These are phyloP conservation scores for Eucalyptus polyanthemos DNA, from an alignment of 345 rosid genomes.

Conservation along the genomic window DNA sequence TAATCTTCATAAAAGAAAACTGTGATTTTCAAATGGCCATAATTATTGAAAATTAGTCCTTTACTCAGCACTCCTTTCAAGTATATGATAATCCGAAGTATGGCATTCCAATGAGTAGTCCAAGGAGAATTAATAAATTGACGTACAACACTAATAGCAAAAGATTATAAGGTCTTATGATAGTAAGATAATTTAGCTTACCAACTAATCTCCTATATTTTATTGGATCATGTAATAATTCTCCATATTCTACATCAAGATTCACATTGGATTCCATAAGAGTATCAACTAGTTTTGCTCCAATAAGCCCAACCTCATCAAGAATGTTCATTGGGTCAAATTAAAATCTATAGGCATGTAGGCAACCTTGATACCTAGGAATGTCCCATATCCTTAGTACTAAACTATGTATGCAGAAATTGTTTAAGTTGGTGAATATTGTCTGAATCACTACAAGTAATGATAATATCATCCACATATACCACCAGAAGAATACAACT, in stretches of 20 bases:
- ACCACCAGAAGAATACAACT: too few species aligned
- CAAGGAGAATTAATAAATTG: background rate
- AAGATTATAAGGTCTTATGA: background rate
- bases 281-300: background rate
- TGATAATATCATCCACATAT: too few species aligned
- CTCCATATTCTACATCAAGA: background rate
- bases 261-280: too few species aligned
- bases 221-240: background rate
- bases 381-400: background rate
- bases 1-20: too few species aligned
- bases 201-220: background rate
- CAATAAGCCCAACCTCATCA: background rate
- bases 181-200: background rate
- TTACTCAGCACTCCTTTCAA: background rate
- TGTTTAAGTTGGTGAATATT: background rate
- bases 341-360: background rate
- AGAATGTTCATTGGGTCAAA: background rate
- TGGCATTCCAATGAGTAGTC: background rate
- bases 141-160: background rate
- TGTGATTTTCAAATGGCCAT: background rate
- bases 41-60: too few species aligned
- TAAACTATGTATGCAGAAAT: background rate
- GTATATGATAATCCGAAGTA: accelerated
- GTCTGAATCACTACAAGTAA: too few species aligned
- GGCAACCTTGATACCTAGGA: background rate